A percentile compares a stretch with the other conserved stretches of the same genome.
Conservation (phyloP, 176 grass and related monocot species). For the Olyra latifolia region DNA sequence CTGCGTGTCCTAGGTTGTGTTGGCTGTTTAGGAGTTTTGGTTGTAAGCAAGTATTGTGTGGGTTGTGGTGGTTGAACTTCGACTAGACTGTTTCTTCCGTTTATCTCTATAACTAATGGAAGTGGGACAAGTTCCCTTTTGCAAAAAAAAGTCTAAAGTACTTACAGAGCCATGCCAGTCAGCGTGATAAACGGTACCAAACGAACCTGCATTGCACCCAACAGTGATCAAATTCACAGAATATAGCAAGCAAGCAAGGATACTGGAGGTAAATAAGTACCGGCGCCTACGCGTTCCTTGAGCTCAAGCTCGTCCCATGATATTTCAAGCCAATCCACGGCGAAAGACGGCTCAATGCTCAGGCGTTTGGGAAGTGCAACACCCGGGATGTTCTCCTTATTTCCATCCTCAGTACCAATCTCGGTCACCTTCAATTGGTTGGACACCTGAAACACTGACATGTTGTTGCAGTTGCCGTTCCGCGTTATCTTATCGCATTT, state of each 20-base stretch:
- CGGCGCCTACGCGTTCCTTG: constrained; percentile 86
- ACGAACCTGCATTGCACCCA: constrained; percentile 61
- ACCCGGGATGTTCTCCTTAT: constrained; percentile 34
- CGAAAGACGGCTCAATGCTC: constrained; percentile 59
- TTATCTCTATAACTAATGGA: no score
- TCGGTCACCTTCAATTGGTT: constrained; percentile 38
- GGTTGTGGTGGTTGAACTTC: no score
- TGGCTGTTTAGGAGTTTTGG: no score
- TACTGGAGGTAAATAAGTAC: constrained; percentile 45
- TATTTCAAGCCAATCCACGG: constrained; percentile 85
- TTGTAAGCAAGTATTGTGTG: no score
- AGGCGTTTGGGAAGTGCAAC: constrained; percentile 29
- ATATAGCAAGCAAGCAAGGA: background rate
- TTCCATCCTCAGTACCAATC: background rate
- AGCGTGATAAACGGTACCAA: constrained; percentile 85
- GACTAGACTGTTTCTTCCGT: no score
- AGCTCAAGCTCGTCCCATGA: constrained; percentile 93
- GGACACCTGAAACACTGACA: constrained; percentile 31
- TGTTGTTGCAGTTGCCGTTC: constrained; percentile 34
- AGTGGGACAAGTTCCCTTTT: no score
- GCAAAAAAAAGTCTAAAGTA: no score
- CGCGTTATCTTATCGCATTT: constrained; percentile 30
- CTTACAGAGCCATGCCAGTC: constrained; percentile 96
- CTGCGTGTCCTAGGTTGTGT: no score
- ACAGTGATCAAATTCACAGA: constrained; percentile 3